phyloP scores from a whole-genome alignment of 1,139 yeast genomes.

The Saccharomyces hybrid region DNA sequence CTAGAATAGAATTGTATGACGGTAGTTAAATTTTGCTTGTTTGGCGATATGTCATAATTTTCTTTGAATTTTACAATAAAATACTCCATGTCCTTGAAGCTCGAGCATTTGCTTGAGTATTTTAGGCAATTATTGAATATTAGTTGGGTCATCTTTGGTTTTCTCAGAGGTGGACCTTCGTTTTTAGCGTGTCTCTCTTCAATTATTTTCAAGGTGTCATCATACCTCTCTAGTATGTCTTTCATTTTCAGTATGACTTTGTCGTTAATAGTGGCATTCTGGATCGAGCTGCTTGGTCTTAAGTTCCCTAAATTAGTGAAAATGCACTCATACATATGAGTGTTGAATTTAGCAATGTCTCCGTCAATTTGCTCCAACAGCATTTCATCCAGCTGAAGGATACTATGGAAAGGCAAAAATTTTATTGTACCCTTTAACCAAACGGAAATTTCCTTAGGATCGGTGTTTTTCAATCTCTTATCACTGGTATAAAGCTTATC shows the following conservation, averaged over 20 bases:
- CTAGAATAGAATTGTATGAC: slow-evolving; percentile 61
- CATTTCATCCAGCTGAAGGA: slow-evolving; percentile 36
- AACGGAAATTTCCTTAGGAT: slow-evolving; percentile 35
- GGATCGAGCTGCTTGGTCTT: slow-evolving; percentile 8
- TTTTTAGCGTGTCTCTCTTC: not conserved
- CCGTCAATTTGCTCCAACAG: slow-evolving; percentile 31
- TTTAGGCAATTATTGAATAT: slow-evolving; percentile 33
- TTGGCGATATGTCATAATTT: slow-evolving; percentile 43
- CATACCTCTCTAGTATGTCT: slow-evolving; percentile 35
- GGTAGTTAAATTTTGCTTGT: slow-evolving; percentile 52
- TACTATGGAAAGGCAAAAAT: slow-evolving; percentile 31
- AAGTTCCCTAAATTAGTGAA: slow-evolving; percentile 37
- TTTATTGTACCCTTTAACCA: slow-evolving; percentile 44
- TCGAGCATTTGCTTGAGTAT: slow-evolving; percentile 35
- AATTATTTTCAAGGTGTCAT: slow-evolving; percentile 33
- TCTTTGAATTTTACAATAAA: slow-evolving; percentile 22
- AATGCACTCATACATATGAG: slow-evolving; percentile 39
- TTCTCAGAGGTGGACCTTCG: slow-evolving; percentile 14
- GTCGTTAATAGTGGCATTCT: slow-evolving; percentile 32
- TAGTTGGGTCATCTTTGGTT: slow-evolving; percentile 25
- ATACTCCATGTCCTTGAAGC: slow-evolving; percentile 44
- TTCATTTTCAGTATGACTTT: slow-evolving; percentile 31
- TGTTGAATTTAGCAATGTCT: slow-evolving; percentile 30
- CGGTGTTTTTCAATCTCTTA: slow-evolving; percentile 39
- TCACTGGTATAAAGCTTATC: slow-evolving; percentile 35